A percentile compares a stretch with the other conserved stretches of the same genome.
phyloP scores from a whole-genome alignment of 1,284 basidiomycete species.

The Microstroma glucosiphilum region DNA sequence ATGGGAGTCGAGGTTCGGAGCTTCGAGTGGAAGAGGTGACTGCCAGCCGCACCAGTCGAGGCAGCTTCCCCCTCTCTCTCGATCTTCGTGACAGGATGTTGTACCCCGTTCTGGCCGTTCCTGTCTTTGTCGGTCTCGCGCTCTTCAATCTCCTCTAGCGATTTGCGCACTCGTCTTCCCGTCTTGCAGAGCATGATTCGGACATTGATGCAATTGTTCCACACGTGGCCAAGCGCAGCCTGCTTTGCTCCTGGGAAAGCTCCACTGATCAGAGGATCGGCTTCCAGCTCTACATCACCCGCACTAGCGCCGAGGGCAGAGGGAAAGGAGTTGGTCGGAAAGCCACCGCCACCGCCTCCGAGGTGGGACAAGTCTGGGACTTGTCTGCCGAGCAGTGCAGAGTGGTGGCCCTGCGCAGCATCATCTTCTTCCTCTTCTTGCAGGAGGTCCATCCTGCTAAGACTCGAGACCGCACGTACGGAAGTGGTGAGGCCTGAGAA shows the following conservation, averaged over 20 bases:
- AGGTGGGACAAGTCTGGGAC: too few species aligned
- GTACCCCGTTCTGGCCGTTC: background rate
- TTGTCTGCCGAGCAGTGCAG: too few species aligned
- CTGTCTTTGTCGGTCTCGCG: background rate
- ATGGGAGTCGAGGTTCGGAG: background rate
- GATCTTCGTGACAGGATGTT: background rate
- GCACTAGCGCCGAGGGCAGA: background rate
- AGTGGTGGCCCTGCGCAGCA: too few species aligned
- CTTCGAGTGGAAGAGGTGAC: background rate
- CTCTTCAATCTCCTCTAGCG: background rate
- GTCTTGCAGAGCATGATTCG: constrained; percentile 1
- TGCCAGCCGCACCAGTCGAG: background rate
- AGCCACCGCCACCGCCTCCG: too few species aligned
- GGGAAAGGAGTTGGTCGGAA: too few species aligned
- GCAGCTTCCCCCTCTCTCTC: background rate
- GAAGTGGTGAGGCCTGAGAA: background rate
- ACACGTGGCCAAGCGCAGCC: background rate
- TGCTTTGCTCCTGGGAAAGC: background rate
- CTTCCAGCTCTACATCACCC: background rate
- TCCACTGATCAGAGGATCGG: background rate
- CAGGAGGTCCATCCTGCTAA: too few species aligned
- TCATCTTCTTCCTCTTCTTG: background rate
- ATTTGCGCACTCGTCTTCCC: background rate
- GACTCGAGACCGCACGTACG: too few species aligned
- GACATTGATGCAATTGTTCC: constrained; percentile 8